Evolutionary conservation across 352 stramenopile genomes (phyloP).

Genomic region (Phytopythium helicoides): DNA sequence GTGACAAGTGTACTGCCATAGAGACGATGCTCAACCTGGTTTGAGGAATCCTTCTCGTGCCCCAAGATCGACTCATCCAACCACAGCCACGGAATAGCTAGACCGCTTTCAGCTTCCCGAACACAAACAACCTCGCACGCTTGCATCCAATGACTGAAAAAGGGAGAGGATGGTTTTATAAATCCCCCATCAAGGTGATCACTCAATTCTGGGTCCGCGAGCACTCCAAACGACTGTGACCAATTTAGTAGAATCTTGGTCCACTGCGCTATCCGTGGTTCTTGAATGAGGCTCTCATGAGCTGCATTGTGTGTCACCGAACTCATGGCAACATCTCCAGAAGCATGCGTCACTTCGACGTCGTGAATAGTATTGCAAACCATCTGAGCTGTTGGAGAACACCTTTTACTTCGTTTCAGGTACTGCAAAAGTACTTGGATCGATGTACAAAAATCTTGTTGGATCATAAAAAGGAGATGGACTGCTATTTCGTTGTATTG

Average conservation of each 20-base stretch:
- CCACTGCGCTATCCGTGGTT: constrained; percentile 1
- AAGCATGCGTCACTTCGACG: too few relatives aligned
- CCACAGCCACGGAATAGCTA: constrained; percentile 46
- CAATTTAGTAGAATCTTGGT: constrained; percentile 30
- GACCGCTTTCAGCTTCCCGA: constrained; percentile 10
- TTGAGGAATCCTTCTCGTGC: constrained; percentile 5
- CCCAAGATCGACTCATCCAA: constrained; percentile 22
- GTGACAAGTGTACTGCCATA: background rate
- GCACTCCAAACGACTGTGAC: constrained; percentile 38
- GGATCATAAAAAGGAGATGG: constrained; percentile 52
- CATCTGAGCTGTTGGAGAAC: too few relatives aligned
- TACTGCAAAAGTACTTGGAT: constrained; percentile 3
- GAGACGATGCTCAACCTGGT: background rate
- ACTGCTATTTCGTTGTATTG: constrained; percentile 7
- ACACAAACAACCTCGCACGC: constrained; percentile 44
- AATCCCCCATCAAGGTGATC: constrained; percentile 28
- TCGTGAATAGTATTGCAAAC: too few relatives aligned
- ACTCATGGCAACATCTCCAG: too few relatives aligned
- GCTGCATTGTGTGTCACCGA: too few relatives aligned
- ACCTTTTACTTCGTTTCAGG: background rate
- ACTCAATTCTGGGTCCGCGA: constrained; percentile 25
- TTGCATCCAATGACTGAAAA: constrained; percentile 38
- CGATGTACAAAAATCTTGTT: constrained; percentile 58
- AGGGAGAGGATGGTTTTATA: constrained; percentile 14
- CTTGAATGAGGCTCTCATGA: background rate